These are phyloP conservation scores for Aureobasidium vineae DNA, from an alignment of 2,329 filamentous ascomycete species.

Conservation along the genomic window DNA sequence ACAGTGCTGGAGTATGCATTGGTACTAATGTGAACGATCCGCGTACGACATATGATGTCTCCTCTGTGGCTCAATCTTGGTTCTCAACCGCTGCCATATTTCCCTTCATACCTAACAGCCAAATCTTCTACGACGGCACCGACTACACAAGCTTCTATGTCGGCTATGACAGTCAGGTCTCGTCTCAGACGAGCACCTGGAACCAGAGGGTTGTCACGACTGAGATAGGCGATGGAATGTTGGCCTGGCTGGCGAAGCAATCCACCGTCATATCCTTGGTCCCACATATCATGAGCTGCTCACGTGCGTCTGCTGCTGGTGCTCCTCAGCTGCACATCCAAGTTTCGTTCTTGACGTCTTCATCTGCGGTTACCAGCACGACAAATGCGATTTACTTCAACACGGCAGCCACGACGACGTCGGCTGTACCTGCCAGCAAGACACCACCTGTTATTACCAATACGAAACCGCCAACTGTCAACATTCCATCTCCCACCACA, in stretches of 20 bases:
- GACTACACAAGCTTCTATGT: not conserved
- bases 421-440: not conserved
- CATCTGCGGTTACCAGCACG: not conserved
- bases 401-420: not conserved
- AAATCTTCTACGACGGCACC: not conserved
- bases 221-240: not conserved
- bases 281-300: not conserved
- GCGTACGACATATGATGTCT: not conserved
- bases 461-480: not conserved
- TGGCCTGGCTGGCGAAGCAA: not conserved
- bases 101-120: not conserved
- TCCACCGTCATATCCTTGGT: not conserved
- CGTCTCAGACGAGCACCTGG: not conserved
- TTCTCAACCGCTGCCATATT: not conserved
- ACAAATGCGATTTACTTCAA: conserved; percentile 7
- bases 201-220: not conserved
- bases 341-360: not conserved
- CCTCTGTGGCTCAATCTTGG: not conserved
- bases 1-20: conserved; percentile 1
- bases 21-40: not conserved
- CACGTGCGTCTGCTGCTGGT: not conserved
- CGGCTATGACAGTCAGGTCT: not conserved
- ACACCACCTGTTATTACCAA: not conserved
- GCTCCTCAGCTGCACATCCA: conserved; percentile 2
- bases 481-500: not conserved